Evolutionary conservation across 371 early-diverging fungal species (phyloP), one percentile per base, ranked within the genome.

Genomic region (Thermomucor indicae-seudaticae): DNA sequence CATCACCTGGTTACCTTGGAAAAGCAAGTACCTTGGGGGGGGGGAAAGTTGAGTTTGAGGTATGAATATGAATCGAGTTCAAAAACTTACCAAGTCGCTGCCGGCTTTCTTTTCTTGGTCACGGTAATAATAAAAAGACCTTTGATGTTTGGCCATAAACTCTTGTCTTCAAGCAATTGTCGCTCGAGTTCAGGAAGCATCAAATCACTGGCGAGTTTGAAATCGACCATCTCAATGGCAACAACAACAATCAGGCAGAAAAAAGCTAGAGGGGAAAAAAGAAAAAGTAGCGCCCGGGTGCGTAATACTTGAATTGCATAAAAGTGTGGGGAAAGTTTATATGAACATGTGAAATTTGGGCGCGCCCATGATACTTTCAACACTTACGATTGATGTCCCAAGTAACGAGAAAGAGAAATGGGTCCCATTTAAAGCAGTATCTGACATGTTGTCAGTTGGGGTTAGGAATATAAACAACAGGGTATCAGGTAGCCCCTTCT

Each of bases 181-280:
- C 72, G 68, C 24, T 71, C 62, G n/a, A 75, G 55, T 47, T 75
- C 75, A 25, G 75, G 75, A 16, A 75, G 35, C 8, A 75, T 43
- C 19, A 71, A 46, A 22, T 60, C 58, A 17, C 67, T 51, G 5
- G 50, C 49, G 19, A 61, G 56, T 25, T 51, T 51, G 22, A 34
- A 46, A 24, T 6, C 23, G 32, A 2, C 35, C 22, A 22, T 47
- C 12, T n/a, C n/a, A n/a, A n/a, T n/a, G n/a, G n/a, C n/a, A n/a
- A n/a, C n/a, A n/a, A n/a, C n/a, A n/a, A n/a, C n/a, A n/a, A n/a
- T n/a, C n/a, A n/a, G n/a, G n/a, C n/a, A n/a, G n/a, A n/a, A n/a
- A n/a, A n/a, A n/a, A n/a, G n/a, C n/a, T n/a, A 25, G 22, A 41
- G 14, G 42, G 14, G 24, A 41, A 28, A 41, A 29, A 49, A 30